A percentile compares a stretch with the other conserved stretches of the same genome.
Conservation (phyloP, 352 stramenopile species). For the Phytophthora hibernalis region DNA sequence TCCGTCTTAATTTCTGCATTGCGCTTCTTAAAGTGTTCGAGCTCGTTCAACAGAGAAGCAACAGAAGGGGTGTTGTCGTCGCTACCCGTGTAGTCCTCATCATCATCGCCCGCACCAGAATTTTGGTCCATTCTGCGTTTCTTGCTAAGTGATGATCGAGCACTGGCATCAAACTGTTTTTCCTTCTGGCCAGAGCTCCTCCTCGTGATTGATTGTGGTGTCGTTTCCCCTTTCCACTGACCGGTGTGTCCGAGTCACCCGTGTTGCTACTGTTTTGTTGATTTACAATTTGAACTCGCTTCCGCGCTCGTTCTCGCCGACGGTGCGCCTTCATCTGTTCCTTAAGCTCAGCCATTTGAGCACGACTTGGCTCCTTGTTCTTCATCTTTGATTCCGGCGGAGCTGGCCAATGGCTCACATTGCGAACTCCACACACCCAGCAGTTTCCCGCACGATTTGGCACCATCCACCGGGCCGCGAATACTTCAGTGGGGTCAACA, state of each 20-base stretch:
- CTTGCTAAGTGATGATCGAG: constrained; percentile 14
- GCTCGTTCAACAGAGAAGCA: constrained; percentile 51
- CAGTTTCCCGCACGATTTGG: constrained; percentile 59
- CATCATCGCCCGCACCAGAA: constrained; percentile 28
- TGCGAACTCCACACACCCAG: constrained; percentile 83
- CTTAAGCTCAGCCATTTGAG: constrained; percentile 25
- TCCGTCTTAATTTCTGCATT: constrained; percentile 84
- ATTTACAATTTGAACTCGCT: constrained; percentile 21
- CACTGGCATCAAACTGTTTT: constrained; percentile 15
- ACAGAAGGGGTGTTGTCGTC: constrained; percentile 34
- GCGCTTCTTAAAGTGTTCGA: constrained; percentile 82
- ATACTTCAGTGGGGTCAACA: constrained; percentile 69
- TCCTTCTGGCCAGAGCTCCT: constrained; percentile 13
- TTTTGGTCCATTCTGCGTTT: constrained; percentile 20
- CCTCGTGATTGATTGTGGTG: constrained; percentile 19
- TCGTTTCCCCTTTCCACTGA: constrained; percentile 14
- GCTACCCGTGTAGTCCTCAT: constrained; percentile 40
- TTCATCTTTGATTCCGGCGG: constrained; percentile 49
- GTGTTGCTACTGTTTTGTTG: constrained; percentile 14
- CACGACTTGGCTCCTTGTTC: constrained; percentile 11
- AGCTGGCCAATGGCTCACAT: constrained; percentile 68
- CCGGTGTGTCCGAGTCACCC: constrained; percentile 13
- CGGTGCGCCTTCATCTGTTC: constrained; percentile 19
- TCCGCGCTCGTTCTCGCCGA: constrained; percentile 24
- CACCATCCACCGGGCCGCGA: constrained; percentile 78